Percentiles rank a stretch among this genome's conserved stretches.
Conservation (phyloP, 495 filamentous ascomycete species). For the Usnea hakonensis region DNA sequence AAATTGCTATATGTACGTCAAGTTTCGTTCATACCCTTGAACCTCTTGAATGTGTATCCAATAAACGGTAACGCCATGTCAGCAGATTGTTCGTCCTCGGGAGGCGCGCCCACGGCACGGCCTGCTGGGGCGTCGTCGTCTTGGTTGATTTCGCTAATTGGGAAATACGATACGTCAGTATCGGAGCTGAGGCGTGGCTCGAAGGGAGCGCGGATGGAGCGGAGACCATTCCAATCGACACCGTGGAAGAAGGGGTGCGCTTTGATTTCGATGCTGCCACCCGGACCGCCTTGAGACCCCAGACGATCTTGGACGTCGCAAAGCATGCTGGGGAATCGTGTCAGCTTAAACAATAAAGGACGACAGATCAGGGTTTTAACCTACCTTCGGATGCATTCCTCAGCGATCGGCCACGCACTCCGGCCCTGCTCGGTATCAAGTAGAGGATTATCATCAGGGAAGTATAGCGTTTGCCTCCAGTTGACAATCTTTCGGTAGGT, state of each 20-base stretch:
- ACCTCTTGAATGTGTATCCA: conserved; percentile 97
- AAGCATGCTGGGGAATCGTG: conserved; percentile 63
- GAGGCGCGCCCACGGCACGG: conserved; percentile 55
- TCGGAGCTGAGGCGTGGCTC: conserved; percentile 86
- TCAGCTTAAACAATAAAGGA: neutral
- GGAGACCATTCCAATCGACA: conserved; percentile 85
- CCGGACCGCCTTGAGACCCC: conserved; percentile 54
- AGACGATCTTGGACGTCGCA: conserved; percentile 87
- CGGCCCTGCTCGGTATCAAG: conserved; percentile 3
- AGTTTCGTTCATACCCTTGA: conserved; percentile 46
- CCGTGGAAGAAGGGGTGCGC: conserved; percentile 91
- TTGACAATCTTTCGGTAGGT: conserved; percentile 99
- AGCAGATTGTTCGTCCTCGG: conserved; percentile 55
- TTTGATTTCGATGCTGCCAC: conserved; percentile 84
- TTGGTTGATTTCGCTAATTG: conserved; percentile 94
- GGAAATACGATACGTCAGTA: conserved; percentile 97
- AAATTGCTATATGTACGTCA: neutral
- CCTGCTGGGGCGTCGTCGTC: conserved; percentile 69
- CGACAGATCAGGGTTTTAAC: conserved; percentile 14
- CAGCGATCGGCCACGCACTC: conserved; percentile 59
- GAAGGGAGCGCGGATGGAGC: conserved; percentile 88
- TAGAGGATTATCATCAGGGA: conserved; percentile 90
- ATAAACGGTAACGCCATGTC: conserved; percentile 97
- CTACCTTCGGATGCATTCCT: conserved; percentile 78
- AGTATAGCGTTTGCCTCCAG: conserved; percentile 91